Evolutionary conservation across 345 rosid genomes (phyloP).

Genomic region (Zanthoxylum bungeanum): DNA sequence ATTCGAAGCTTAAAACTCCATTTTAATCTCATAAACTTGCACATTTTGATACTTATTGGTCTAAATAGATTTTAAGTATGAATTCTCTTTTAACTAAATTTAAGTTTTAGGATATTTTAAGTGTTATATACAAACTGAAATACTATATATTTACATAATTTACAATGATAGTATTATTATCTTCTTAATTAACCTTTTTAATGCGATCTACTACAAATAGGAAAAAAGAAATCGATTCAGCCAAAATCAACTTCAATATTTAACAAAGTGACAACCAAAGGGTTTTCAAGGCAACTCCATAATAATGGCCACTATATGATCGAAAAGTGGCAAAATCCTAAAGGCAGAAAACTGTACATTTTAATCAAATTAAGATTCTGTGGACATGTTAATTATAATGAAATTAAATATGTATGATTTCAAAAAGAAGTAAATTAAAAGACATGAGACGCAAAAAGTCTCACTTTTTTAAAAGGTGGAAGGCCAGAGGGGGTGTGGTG

Average conservation of each 20-base stretch:
- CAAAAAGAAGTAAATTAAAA: slow-evolving; percentile 14
- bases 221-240: neutral
- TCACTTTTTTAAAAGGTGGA: slow-evolving; percentile 20
- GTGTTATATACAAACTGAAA: no score
- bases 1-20: neutral
- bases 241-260: slow-evolving; percentile 9
- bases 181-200: no score
- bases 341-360: neutral
- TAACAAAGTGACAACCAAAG: neutral
- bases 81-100: no score
- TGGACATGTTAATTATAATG: neutral
- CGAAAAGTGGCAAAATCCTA: neutral
- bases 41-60: no score
- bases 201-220: no score
- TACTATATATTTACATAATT: no score
- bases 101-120: no score
- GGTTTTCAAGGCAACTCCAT: neutral
- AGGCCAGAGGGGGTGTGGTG: slow-evolving; percentile 5
- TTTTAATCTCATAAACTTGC: no score
- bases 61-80: no score
- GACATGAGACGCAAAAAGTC: slow-evolving; percentile 22
- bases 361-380: neutral
- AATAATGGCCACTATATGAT: neutral
- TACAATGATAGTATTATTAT: no score
- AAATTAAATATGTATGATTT: slow-evolving; percentile 11